phyloP scores from a whole-genome alignment of 208 protist genomes.

The Giardia duodenalis region DNA sequence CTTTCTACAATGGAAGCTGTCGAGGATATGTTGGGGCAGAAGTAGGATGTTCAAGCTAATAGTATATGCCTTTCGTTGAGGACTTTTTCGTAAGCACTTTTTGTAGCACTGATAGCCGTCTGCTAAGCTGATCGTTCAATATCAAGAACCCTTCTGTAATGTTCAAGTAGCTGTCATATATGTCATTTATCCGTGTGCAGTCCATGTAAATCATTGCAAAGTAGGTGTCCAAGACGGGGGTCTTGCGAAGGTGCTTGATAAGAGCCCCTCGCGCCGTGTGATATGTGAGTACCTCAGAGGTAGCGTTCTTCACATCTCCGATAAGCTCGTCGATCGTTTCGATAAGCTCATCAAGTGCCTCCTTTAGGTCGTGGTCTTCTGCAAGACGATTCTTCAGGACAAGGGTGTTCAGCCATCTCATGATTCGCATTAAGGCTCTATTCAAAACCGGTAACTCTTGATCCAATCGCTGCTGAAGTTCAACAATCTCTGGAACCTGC shows the following conservation, averaged over 20 bases:
- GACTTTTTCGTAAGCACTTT: not conserved
- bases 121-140: not conserved
- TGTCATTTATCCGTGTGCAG: not conserved
- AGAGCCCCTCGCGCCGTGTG: not conserved
- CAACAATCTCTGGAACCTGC: not conserved
- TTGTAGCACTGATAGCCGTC: not conserved
- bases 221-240: not conserved
- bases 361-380: not conserved
- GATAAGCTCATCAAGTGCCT: not conserved
- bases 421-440: not conserved
- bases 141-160: not conserved
- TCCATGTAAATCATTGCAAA: not conserved
- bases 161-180: not conserved
- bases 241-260: not conserved
- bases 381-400: not conserved
- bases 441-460: not conserved
- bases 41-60: too few relatives aligned
- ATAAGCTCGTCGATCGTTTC: not conserved
- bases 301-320: not conserved
- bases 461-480: not conserved
- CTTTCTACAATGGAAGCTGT: too few relatives aligned
- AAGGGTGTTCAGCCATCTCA: not conserved
- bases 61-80: too few relatives aligned
- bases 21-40: too few relatives aligned
- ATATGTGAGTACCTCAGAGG: not conserved